Evolutionary conservation across 176 grass and related monocot species (phyloP).

Genomic region (Olyra latifolia): DNA sequence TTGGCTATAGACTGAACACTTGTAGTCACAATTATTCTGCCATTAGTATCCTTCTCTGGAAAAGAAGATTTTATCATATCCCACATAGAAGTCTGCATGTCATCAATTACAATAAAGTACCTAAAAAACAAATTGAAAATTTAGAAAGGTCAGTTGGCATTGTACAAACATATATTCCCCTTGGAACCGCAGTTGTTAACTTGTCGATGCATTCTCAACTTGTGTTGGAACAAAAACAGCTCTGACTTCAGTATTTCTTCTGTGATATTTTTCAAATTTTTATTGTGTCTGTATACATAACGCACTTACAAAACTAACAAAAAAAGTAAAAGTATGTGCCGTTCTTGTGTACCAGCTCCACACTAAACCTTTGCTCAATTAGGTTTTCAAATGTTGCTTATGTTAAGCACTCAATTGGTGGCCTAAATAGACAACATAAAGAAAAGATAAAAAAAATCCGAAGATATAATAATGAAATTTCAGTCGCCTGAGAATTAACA

Average conservation of each 20-base stretch:
- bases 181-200: background rate
- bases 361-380: background rate
- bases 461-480: too few relatives aligned
- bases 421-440: background rate
- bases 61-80: background rate
- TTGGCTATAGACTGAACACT: background rate
- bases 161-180: background rate
- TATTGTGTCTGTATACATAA: too few relatives aligned
- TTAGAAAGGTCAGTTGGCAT: background rate
- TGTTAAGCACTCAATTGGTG: background rate
- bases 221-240: too few relatives aligned
- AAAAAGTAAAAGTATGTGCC: background rate
- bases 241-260: background rate
- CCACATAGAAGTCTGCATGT: background rate
- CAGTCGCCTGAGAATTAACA: too few relatives aligned
- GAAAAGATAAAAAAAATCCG: background rate
- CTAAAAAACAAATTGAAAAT: background rate
- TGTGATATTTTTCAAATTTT: background rate
- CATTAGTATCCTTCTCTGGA: background rate
- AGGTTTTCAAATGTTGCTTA: background rate
- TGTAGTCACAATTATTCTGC: slow-evolving; percentile 5
- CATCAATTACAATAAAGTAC: too few relatives aligned
- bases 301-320: background rate
- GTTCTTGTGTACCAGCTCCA: background rate
- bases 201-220: background rate